Evolutionary conservation across 1,284 basidiomycete species (phyloP), one percentile per base, ranked within the genome.

Genomic region (Tilletia setariae): DNA sequence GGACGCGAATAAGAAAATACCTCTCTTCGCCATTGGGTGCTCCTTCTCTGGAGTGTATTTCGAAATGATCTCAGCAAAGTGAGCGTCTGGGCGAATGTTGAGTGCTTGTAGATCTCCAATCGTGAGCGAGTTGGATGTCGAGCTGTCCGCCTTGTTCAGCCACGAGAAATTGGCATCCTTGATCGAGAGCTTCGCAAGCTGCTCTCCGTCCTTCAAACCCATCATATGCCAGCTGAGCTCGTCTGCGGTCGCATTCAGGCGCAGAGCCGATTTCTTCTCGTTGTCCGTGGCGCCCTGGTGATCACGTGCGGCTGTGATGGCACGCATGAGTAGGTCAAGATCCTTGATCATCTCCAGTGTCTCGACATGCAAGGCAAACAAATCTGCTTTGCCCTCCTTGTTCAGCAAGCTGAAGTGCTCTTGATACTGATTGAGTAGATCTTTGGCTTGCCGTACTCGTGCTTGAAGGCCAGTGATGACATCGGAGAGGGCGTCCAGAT

Each of bases 221-320:
- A 96, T 85, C 93, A 98, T 96, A 74, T 88, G 88, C 94, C 94
- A 98, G 0, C 92, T 93, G 64, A 98, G 89, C 79, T 94, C 91
- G 9, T 90, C 88, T 0, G 93, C 93, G 4, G 89, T 89, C 0
- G 92, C 89, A 74, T 92, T 90, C 28, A 97, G 84, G 49, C 92
- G 87, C 46, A 94, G 85, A 1, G 93, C 91, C 0, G 91, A 91
- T 76, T 85, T 84, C 63, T 92, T 90, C 70, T 90, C 88, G 70
- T 91, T 90, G 13, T 88, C 80, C 11, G 76, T 72, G 42, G 76
- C 78, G 76, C 65, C 74, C 74, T 44, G 67, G 56, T 51, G 70
- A 65, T 90, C 90, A 80, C 93, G 91, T 53, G 90, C 90, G 70
- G 89, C 86, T 73, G 89, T 89, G 79, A 98, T 93, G 0, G 93